Evolutionary conservation across 305 asterid genomes (phyloP).

Genomic region (Solanum hybrid): DNA sequence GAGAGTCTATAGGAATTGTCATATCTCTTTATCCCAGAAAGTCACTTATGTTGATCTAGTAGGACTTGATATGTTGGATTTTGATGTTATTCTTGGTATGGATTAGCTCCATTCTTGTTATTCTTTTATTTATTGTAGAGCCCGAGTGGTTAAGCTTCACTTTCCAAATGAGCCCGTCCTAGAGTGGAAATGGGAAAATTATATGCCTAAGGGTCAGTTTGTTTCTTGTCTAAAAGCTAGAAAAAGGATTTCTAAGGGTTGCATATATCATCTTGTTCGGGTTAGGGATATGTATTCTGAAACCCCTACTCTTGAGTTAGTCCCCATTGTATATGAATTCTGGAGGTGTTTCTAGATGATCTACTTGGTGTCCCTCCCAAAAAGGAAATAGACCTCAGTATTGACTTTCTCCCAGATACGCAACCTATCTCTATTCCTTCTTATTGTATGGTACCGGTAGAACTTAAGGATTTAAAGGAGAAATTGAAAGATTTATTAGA

Average conservation of each 20-base stretch:
- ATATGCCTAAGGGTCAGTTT: not conserved
- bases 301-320: not conserved
- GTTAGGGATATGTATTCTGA: not conserved
- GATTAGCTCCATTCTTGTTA: not conserved
- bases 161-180: not conserved
- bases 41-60: not conserved
- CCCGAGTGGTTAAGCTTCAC: not conserved
- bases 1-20: not conserved
- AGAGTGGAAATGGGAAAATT: not conserved
- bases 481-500: not conserved
- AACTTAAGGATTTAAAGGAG: not conserved
- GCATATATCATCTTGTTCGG: not conserved
- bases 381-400: not conserved
- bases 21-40: not conserved
- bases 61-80: not conserved
- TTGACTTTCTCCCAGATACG: not conserved
- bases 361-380: not conserved
- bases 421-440: not conserved
- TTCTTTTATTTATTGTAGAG: no score
- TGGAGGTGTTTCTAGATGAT: not conserved
- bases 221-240: not conserved
- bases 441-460: not conserved
- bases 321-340: not conserved
- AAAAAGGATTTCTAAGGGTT: not conserved
- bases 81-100: not conserved